Evolutionary conservation across 345 rosid genomes (phyloP).

Genomic region (Eucalyptus curtisii): DNA sequence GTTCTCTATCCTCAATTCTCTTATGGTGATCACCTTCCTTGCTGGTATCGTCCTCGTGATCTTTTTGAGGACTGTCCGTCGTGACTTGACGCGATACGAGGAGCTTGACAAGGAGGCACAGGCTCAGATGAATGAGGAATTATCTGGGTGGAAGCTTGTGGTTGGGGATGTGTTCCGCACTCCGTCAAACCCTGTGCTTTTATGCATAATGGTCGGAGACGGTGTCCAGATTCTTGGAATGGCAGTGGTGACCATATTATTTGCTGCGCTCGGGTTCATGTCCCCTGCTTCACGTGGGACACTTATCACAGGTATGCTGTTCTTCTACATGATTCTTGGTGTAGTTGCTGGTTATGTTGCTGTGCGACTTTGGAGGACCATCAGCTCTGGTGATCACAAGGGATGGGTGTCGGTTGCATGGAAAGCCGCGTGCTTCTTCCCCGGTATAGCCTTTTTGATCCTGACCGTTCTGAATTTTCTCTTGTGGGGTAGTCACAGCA

Average conservation of each 20-base stretch:
- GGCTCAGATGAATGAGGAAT: slow-evolving; percentile 89
- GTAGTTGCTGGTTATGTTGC: slow-evolving; percentile 9
- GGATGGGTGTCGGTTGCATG: slow-evolving; percentile 12
- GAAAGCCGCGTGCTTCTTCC: slow-evolving; percentile 9
- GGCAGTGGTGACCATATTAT: slow-evolving; percentile 9
- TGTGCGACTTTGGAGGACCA: slow-evolving; percentile 11
- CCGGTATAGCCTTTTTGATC: slow-evolving; percentile 8
- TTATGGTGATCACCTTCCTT: slow-evolving; percentile 82
- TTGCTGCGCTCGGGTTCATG: slow-evolving; percentile 7
- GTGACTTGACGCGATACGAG: slow-evolving; percentile 83
- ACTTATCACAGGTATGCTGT: slow-evolving; percentile 14
- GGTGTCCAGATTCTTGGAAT: slow-evolving; percentile 15
- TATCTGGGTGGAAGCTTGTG: slow-evolving; percentile 47
- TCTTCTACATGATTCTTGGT: slow-evolving; percentile 13
- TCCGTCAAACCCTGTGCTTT: not conserved
- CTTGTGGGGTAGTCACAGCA: slow-evolving; percentile 13
- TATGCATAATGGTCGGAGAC: slow-evolving; percentile 9
- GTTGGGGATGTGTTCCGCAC: slow-evolving; percentile 16
- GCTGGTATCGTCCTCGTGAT: slow-evolving; percentile 86
- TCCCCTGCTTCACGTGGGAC: slow-evolving; percentile 15
- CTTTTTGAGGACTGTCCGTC: slow-evolving; percentile 78
- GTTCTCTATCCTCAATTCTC: slow-evolving; percentile 65
- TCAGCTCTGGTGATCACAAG: slow-evolving; percentile 4
- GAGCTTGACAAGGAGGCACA: slow-evolving; percentile 89
- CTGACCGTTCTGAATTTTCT: slow-evolving; percentile 7